These are phyloP conservation scores for Trametopsis cervina DNA, from an alignment of 768 basidiomycete genomes.

Conservation along the genomic window DNA sequence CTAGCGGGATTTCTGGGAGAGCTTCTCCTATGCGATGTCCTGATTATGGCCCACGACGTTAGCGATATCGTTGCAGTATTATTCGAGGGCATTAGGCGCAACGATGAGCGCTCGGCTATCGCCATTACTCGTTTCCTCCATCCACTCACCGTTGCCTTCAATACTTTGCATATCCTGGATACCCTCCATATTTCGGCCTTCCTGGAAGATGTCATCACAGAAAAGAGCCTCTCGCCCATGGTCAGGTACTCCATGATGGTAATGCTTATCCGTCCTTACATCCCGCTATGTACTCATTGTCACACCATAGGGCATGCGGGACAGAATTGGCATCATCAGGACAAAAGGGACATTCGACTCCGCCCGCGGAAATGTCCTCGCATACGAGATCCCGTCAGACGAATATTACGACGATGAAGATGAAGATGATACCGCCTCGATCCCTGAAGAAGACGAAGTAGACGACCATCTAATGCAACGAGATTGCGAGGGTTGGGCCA, in stretches of 20 bases:
- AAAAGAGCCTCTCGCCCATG: slow-evolving; percentile 16
- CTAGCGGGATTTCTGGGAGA: slow-evolving; percentile 17
- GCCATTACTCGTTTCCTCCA: slow-evolving; percentile 18
- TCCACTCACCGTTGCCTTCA: slow-evolving; percentile 15
- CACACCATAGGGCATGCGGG: background rate
- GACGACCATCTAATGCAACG: background rate
- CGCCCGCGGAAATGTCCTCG: slow-evolving; percentile 14
- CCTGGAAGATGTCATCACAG: slow-evolving; percentile 16
- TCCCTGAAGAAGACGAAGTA: background rate
- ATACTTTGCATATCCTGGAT: slow-evolving; percentile 17
- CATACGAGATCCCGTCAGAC: slow-evolving; percentile 16
- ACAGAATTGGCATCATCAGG: no score
- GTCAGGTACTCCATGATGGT: slow-evolving; percentile 23
- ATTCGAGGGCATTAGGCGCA: slow-evolving; percentile 9
- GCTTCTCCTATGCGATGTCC: slow-evolving; percentile 18
- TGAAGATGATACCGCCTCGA: background rate
- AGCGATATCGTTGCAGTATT: slow-evolving; percentile 15
- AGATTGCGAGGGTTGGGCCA: slow-evolving; percentile 2
- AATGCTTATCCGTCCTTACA: no score
- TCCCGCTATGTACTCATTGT: no score
- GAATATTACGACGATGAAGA: background rate
- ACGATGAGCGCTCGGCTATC: slow-evolving; percentile 11
- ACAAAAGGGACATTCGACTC: slow-evolving; percentile 23
- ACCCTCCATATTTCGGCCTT: slow-evolving; percentile 10
- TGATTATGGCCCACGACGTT: slow-evolving; percentile 16